phyloP scores from a whole-genome alignment of 371 early-diverging fungal species.

The Blakeslea trispora region DNA sequence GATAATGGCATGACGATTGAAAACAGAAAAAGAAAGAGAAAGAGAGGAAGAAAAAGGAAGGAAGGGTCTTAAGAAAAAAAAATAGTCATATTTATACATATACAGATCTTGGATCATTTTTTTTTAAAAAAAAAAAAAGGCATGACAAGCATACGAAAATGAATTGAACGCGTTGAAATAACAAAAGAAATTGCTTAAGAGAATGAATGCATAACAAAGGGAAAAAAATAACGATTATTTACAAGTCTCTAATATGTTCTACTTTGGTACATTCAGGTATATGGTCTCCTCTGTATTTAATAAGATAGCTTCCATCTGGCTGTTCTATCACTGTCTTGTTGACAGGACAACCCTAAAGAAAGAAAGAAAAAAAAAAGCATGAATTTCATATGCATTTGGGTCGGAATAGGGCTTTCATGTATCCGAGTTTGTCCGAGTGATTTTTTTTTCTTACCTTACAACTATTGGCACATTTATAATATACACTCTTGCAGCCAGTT shows the following conservation, averaged over 20 bases:
- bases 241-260: conserved; percentile 29
- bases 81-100: no score
- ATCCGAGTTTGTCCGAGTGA: conserved; percentile 26
- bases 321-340: conserved; percentile 57
- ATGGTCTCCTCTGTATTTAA: conserved; percentile 58
- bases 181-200: no score
- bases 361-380: conserved; percentile 11
- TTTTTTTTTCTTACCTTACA: conserved; percentile 30
- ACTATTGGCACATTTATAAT: conserved; percentile 31
- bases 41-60: conserved; percentile 2
- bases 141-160: no score
- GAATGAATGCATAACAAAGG: no score
- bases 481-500: conserved; percentile 26
- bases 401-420: conserved; percentile 5
- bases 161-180: no score
- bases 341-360: conserved; percentile 39
- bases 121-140: no score
- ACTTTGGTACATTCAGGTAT: conserved; percentile 42
- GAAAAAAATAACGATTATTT: conserved; percentile 18
- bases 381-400: conserved; percentile 11
- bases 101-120: no score
- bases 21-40: background rate
- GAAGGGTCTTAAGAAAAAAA: background rate
- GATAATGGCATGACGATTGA: conserved; percentile 1
- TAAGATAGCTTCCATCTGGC: conserved; percentile 45